Percentiles rank a stretch among this genome's conserved stretches.
phyloP scores from a whole-genome alignment of 2,329 filamentous ascomycete species.

The Penicillium sp. region DNA sequence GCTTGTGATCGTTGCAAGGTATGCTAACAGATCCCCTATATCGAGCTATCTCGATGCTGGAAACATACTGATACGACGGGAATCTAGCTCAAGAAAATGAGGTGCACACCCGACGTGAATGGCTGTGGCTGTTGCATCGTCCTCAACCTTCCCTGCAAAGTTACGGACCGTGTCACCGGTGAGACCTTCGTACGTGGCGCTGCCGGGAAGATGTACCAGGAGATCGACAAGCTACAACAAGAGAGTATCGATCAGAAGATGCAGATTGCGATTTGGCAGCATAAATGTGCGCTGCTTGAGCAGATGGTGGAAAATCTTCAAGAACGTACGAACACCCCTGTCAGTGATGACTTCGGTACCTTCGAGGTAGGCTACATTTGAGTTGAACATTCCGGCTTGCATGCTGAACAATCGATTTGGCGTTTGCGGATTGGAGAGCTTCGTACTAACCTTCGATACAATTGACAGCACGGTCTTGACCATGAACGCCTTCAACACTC shows the following conservation, averaged over 20 bases:
- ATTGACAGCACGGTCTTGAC: background rate
- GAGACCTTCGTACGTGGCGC: constrained; percentile 24
- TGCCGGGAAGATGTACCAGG: constrained; percentile 7
- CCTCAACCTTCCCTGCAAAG: constrained; percentile 16
- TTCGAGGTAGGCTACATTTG: background rate
- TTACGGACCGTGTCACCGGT: constrained; percentile 27
- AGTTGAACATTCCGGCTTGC: background rate
- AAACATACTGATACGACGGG: background rate
- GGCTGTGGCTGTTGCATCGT: constrained; percentile 22
- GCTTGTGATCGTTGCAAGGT: constrained; percentile 35
- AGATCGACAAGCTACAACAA: constrained; percentile 12
- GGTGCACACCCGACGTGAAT: constrained; percentile 20
- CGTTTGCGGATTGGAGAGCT: background rate
- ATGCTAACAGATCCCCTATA: background rate
- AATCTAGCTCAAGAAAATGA: constrained; percentile 24
- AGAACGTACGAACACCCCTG: background rate
- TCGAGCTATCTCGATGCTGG: background rate
- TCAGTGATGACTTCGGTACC: background rate
- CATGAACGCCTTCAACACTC: background rate
- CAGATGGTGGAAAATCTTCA: background rate
- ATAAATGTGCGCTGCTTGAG: constrained; percentile 7
- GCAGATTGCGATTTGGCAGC: background rate
- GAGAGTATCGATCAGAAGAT: constrained; percentile 6
- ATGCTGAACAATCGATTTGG: background rate
- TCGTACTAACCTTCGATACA: background rate